A percentile compares a stretch with the other conserved stretches of the same genome.
These are phyloP conservation scores for Candida maesae DNA, from an alignment of 805 yeast genomes.

Conservation along the genomic window DNA sequence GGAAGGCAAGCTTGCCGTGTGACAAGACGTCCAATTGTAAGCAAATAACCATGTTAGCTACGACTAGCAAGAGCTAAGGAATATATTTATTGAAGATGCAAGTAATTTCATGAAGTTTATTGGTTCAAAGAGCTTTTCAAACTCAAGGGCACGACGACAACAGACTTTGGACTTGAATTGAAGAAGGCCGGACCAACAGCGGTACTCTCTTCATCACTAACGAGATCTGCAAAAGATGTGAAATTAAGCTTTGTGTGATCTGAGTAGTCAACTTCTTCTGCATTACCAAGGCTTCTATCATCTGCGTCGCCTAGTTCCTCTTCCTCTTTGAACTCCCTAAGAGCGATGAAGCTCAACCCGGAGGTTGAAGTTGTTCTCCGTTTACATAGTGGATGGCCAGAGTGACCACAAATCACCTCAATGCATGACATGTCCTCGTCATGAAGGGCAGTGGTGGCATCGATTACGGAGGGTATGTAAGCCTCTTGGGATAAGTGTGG, in stretches of 20 bases:
- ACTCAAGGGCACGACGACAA: conserved; percentile 13
- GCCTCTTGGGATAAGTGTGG: conserved; percentile 15
- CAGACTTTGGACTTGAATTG: conserved; percentile 11
- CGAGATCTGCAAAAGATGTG: conserved; percentile 25
- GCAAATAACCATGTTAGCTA: too few relatives aligned
- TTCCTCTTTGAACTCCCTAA: neutral
- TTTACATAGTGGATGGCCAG: conserved; percentile 14
- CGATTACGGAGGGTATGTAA: conserved; percentile 15
- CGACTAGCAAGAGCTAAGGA: too few relatives aligned
- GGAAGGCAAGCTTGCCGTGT: too few relatives aligned
- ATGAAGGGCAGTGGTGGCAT: conserved; percentile 10
- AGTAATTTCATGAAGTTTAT: neutral
- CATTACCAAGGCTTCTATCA: neutral
- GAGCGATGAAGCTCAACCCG: conserved; percentile 1
- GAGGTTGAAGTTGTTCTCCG: conserved; percentile 6
- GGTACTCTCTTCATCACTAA: conserved; percentile 24
- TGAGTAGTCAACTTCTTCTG: conserved; percentile 19
- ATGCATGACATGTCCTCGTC: conserved; percentile 2
- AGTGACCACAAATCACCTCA: conserved; percentile 14
- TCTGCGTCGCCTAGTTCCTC: neutral
- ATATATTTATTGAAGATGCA: too few relatives aligned
- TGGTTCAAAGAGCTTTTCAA: conserved; percentile 3
- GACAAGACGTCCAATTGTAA: too few relatives aligned
- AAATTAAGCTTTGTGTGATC: conserved; percentile 25
- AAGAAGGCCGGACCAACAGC: too few relatives aligned